Evolutionary conservation across 768 basidiomycete species (phyloP), one percentile per base, ranked within the genome.

Genomic region (Lentinula guzmanii): DNA sequence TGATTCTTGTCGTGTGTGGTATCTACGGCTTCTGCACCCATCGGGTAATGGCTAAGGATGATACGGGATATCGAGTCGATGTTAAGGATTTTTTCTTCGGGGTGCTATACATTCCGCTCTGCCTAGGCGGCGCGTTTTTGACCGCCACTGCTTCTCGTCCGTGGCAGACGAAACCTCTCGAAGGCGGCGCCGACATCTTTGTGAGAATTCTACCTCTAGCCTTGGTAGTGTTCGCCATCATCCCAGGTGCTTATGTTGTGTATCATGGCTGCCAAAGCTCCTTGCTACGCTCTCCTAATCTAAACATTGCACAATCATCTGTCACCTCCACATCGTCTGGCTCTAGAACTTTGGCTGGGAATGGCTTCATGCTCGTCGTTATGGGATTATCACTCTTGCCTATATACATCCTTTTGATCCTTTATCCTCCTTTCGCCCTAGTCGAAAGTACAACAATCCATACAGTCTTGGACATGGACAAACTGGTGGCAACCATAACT

Each of bases 221-320:
- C 3, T 16, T 58, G 21, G 45, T 35, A 4, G 21, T 46, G 4
- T 24, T 46, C 28, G 13, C 28, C 33, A n/a, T 58, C 11, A 11
- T 46, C 7, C 42, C 56, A n/a, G 56, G 56, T 8, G 24, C 45
- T 11, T 58, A 46, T 9, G 34, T 35, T 2, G 28, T 45, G 4
- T 46, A 58, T 42, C 41, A 46, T 24, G 56, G 56, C 56, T 58
- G 15, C n/a, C 41, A 58, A 43, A 58, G 56, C 21, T 13, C 41
- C 4, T 42, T 58, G 45, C 13, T 43, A 18, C 56, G 28, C 24
- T 46, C 41, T 45, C 42, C 56, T 45, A 21, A 21, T 11, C 42
- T 11, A n/a, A 16, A 0, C 24, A 28, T 28, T 28, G 13, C 41
- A 33, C 42, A 18, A 42, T 21, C 28, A 16, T 21, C 54, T 41